phyloP scores from a whole-genome alignment of 2,329 filamentous ascomycete species.

The Davidsoniella australis region DNA sequence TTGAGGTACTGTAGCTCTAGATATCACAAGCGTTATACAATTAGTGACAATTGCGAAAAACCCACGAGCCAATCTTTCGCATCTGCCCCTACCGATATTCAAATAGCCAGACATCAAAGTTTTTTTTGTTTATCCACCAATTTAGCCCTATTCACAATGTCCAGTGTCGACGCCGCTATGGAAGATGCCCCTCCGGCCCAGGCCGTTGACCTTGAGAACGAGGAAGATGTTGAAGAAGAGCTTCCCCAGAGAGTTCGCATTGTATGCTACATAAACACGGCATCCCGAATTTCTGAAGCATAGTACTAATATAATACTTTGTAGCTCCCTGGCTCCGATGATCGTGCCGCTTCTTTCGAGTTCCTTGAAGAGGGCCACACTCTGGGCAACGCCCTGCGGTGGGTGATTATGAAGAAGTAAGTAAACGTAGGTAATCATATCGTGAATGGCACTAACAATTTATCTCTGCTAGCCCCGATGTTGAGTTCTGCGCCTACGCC shows the following conservation, averaged over 20 bases:
- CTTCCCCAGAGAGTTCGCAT: slow-evolving; percentile 40
- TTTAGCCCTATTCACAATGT: slow-evolving; percentile 4
- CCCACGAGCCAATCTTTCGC: not conserved
- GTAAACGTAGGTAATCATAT: slow-evolving; percentile 16
- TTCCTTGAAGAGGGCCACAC: slow-evolving; percentile 91
- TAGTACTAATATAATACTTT: not conserved
- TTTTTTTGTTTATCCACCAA: not conserved
- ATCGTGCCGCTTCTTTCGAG: slow-evolving; percentile 86
- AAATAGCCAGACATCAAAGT: not conserved
- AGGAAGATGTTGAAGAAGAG: slow-evolving; percentile 29
- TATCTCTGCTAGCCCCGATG: slow-evolving; percentile 50
- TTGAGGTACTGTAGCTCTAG: not conserved
- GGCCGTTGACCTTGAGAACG: slow-evolving; percentile 18
- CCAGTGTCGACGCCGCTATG: slow-evolving; percentile 23
- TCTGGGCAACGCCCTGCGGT: slow-evolving; percentile 81
- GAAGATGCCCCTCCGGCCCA: slow-evolving; percentile 26
- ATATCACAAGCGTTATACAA: not conserved
- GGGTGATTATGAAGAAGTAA: slow-evolving; percentile 98
- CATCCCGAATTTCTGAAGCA: not conserved
- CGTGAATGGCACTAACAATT: not conserved
- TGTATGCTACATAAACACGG: slow-evolving; percentile 24
- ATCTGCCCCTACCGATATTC: not conserved
- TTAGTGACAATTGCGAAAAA: not conserved
- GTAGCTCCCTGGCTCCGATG: slow-evolving; percentile 68
- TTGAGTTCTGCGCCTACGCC: slow-evolving; percentile 96